phyloP scores from a whole-genome alignment of 495 filamentous ascomycete species.

The Parathielavia appendiculata region DNA sequence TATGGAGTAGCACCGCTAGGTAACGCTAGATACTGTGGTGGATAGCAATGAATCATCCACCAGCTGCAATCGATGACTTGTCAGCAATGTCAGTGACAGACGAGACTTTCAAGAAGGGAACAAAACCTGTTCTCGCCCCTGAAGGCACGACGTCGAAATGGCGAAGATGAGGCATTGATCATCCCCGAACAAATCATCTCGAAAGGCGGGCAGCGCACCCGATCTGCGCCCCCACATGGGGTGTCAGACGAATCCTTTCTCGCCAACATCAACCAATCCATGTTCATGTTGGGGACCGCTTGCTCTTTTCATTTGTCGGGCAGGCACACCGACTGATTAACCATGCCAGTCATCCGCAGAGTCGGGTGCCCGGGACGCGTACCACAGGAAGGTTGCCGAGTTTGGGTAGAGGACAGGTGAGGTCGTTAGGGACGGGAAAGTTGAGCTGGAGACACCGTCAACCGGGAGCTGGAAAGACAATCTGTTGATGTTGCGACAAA shows the following conservation, averaged over 20 bases:
- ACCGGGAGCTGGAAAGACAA: neutral
- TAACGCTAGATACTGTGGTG: neutral
- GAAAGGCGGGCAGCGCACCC: conserved; percentile 8
- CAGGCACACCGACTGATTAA: neutral
- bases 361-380: neutral
- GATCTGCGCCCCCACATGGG: neutral
- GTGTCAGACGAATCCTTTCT: neutral
- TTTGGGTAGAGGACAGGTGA: neutral
- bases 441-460: neutral
- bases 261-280: neutral
- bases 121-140: too few species aligned
- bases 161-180: neutral
- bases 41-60: too few species aligned
- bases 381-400: neutral
- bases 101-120: too few species aligned
- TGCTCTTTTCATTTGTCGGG: neutral
- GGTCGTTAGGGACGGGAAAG: too few species aligned
- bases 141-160: neutral
- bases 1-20: neutral
- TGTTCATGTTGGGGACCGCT: neutral
- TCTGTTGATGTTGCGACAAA: neutral
- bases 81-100: neutral
- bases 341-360: neutral
- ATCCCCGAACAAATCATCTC: neutral
- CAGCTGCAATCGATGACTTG: neutral